These are phyloP conservation scores for Fraxinus xanthoxyloides DNA, from an alignment of 305 asterid species.

Conservation along the genomic window DNA sequence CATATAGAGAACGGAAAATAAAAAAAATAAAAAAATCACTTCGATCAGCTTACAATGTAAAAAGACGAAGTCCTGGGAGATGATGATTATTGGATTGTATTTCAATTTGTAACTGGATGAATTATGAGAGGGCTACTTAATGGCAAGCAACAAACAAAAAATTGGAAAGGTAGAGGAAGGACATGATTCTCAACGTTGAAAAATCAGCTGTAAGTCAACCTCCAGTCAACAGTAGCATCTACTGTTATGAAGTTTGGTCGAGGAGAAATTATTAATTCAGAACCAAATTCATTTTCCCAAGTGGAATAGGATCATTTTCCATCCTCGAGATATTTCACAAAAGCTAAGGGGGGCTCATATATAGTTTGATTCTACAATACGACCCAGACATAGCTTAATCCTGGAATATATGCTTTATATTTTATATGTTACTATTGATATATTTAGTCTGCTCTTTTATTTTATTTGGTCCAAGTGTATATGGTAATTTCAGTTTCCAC, in stretches of 20 bases:
- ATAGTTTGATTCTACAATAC: background rate
- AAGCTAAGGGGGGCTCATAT: background rate
- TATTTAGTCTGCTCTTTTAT: background rate
- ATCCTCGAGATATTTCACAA: background rate
- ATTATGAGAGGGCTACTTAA: conserved; percentile 1
- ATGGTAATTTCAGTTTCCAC: background rate
- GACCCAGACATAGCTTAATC: background rate
- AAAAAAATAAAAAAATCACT: background rate
- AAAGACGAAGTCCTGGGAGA: background rate
- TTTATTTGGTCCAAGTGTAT: background rate
- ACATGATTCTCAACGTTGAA: background rate
- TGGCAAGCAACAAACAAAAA: background rate
- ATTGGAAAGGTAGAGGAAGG: conserved; percentile 1
- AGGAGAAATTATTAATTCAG: conserved; percentile 13
- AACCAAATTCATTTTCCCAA: conserved; percentile 3
- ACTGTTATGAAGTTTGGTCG: background rate
- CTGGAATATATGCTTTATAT: background rate
- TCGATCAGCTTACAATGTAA: conserved; percentile 2
- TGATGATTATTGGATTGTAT: background rate
- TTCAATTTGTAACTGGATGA: background rate
- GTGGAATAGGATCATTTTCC: background rate
- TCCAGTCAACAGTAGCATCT: background rate
- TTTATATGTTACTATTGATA: background rate
- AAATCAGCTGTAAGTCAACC: conserved; percentile 7
- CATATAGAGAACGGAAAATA: background rate